Evolutionary conservation across 2,329 filamentous ascomycete species (phyloP).

Genomic region (Knufia petricola): DNA sequence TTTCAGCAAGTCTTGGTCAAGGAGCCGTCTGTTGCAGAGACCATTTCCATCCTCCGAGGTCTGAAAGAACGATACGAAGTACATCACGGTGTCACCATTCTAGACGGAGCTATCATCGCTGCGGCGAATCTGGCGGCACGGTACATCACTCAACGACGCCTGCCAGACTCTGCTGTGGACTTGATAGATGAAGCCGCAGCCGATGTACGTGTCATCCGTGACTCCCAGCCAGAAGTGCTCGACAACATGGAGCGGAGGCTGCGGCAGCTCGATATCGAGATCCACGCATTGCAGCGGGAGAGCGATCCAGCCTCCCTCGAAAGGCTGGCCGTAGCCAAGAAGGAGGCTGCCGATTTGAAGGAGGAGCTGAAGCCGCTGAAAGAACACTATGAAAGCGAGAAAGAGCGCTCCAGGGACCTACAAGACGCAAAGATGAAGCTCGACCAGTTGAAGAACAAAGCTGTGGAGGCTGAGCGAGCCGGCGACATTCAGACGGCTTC

Average conservation of each 20-base stretch:
- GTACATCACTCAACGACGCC: slow-evolving; percentile 79
- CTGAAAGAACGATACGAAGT: slow-evolving; percentile 97
- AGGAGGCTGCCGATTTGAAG: slow-evolving; percentile 86
- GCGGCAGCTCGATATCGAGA: slow-evolving; percentile 91
- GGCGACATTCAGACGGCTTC: slow-evolving; percentile 80
- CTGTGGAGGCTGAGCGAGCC: slow-evolving; percentile 82
- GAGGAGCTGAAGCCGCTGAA: slow-evolving; percentile 86
- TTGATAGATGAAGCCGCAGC: slow-evolving; percentile 93
- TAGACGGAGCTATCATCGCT: slow-evolving; percentile 84
- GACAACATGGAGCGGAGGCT: slow-evolving; percentile 86
- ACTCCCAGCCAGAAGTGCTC: slow-evolving; percentile 91
- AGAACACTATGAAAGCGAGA: slow-evolving; percentile 92
- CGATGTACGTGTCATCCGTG: slow-evolving; percentile 87
- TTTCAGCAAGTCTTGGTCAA: slow-evolving; percentile 98
- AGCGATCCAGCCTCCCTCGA: slow-evolving; percentile 86
- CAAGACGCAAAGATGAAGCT: slow-evolving; percentile 93
- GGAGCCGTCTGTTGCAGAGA: slow-evolving; percentile 80
- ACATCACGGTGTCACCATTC: slow-evolving; percentile 94
- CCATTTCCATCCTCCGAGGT: slow-evolving; percentile 94
- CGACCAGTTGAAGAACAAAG: slow-evolving; percentile 80
- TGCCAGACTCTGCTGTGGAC: slow-evolving; percentile 95
- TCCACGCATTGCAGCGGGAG: slow-evolving; percentile 85
- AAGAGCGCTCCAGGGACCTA: slow-evolving; percentile 80
- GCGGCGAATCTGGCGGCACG: slow-evolving; percentile 85
- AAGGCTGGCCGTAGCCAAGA: slow-evolving; percentile 71